Evolutionary conservation across 148 eudicot genomes (phyloP).

Genomic region (Spergularia bocconei): DNA sequence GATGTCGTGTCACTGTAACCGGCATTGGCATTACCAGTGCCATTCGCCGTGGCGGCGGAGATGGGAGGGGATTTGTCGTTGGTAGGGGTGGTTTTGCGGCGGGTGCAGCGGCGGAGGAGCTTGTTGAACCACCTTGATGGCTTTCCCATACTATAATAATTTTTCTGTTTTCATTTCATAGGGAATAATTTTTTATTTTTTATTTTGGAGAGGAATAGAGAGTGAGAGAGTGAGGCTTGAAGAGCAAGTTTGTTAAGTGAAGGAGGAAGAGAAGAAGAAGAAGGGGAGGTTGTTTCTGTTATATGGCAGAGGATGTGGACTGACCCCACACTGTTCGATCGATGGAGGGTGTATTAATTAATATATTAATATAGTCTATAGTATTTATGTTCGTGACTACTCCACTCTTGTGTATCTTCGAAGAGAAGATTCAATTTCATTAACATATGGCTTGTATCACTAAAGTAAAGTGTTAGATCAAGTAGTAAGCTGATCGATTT

Average conservation of each 20-base stretch:
- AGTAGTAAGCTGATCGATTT: too few relatives aligned
- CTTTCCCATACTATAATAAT: conserved; percentile 18
- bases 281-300: conserved; percentile 23
- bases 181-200: neutral
- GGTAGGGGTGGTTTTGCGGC: conserved; percentile 12
- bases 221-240: conserved; percentile 14
- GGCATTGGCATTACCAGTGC: neutral
- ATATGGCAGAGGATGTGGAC: neutral
- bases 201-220: neutral
- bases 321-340: neutral
- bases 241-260: conserved; percentile 22
- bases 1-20: neutral
- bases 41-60: too few relatives aligned
- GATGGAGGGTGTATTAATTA: too few relatives aligned
- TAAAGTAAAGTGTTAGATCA: too few relatives aligned
- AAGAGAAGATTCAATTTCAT: too few relatives aligned
- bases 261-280: neutral
- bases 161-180: neutral
- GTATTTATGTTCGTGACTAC: too few relatives aligned
- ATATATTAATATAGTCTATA: too few relatives aligned
- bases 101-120: conserved; percentile 31
- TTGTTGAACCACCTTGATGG: conserved; percentile 35
- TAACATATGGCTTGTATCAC: too few relatives aligned
- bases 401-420: too few relatives aligned
- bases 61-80: too few relatives aligned